phyloP scores from a whole-genome alignment of 306 rosid genomes.

The apple (Malus domestica) region ASM211411v1 NC_041801.1:12736501-12737000 shows the following conservation, averaged over 20 bases:
- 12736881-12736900: background rate
- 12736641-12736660: constrained; percentile 33
- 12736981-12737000: constrained; percentile 29
- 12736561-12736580: background rate
- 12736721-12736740: constrained; percentile 28
- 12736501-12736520: constrained; percentile 6
- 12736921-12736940: too few relatives aligned
- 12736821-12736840: background rate
- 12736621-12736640: constrained; percentile 21
- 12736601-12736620: constrained; percentile 39
- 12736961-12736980: constrained; percentile 18
- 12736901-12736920: background rate
- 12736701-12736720: constrained; percentile 53
- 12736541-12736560: background rate
- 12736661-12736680: constrained; percentile 61
- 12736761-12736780: constrained; percentile 59
- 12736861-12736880: background rate
- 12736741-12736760: constrained; percentile 62
- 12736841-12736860: background rate
- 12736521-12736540: background rate
- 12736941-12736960: constrained; percentile 9
- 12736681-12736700: constrained; percentile 45
- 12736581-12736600: background rate
- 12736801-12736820: too few relatives aligned
- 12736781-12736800: constrained; percentile 30